phyloP scores from a whole-genome alignment of 176 grass and related monocot species.

The Zea luxurians region DNA sequence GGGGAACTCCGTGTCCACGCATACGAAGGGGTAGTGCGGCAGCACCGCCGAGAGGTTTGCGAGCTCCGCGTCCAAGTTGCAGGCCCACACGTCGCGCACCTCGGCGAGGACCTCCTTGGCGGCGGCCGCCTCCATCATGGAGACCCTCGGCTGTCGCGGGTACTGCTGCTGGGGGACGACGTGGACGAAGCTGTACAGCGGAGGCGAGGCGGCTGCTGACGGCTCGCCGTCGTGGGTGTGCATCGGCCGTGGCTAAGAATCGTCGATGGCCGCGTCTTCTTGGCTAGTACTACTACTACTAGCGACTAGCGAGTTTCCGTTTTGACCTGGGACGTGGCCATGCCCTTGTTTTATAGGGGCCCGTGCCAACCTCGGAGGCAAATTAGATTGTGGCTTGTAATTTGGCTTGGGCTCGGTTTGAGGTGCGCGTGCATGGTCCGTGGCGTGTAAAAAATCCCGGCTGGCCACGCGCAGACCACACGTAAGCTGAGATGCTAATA shows the following conservation, averaged over 20 bases:
- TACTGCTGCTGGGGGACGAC: not conserved
- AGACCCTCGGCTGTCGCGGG: not conserved
- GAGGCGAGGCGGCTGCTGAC: not conserved
- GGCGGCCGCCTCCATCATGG: too few species aligned
- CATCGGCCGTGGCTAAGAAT: not conserved
- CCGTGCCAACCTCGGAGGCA: not conserved
- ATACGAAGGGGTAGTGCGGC: conserved; percentile 29
- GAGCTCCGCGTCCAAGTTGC: conserved; percentile 32
- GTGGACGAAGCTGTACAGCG: not conserved
- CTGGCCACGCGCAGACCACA: too few species aligned
- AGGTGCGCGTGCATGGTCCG: too few species aligned
- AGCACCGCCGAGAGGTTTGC: not conserved
- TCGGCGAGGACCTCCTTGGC: not conserved
- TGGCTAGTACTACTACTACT: not conserved
- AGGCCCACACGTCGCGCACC: conserved; percentile 43
- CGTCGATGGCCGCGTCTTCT: not conserved
- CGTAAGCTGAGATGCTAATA: too few species aligned
- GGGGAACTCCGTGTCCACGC: conserved; percentile 49
- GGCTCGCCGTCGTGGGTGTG: not conserved
- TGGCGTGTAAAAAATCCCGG: too few species aligned
- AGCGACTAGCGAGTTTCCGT: not conserved
- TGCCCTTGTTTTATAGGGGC: conserved; percentile 10
- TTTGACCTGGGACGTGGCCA: not conserved
- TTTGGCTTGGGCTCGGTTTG: too few species aligned
- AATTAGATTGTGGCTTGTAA: too few species aligned